Evolutionary conservation across 345 rosid species (phyloP), one percentile per base, ranked within the genome.

Genomic region (Rhizophora apiculata): DNA sequence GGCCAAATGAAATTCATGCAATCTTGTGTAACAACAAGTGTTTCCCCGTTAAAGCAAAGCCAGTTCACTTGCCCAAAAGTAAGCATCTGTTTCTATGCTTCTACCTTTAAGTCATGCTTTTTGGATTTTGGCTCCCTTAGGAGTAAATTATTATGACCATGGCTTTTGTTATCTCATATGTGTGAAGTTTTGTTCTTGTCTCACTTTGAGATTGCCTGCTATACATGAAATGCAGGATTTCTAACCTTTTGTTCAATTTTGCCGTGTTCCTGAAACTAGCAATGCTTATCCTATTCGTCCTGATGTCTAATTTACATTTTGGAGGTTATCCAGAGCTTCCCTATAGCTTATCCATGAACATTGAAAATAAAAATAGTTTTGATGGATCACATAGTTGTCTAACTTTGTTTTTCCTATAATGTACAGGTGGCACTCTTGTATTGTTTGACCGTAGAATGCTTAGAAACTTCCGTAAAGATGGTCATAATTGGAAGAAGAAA

Each of bases 401-500:
- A 2, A 57, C 51, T 13, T 54, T 67, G 27, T 61, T 69, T 72
- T 58, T 67, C 67, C 29, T 67, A 48, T 68, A 27, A 69, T 76
- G 68, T 74, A 67, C 83, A 95, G 99, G 97, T 82, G 99, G 99
- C 43, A 82, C 75, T 16, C 78, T 90, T 63, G 77, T 85, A 60
- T 83, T 95, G 66, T 92, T 90, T 71, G 98, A 95, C 57, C 94
- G 99, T 54, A 95, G 90, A 88, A 90, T 85, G 96, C 88, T 95
- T 67, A 89, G 99, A 82, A 92, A 95, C 84, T 95, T 95, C 79
- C 83, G 99, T 66, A 92, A 86, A 73, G 99, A 95, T 83, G 98
- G 99, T 72, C 97, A 92, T 81, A 95, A 84, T 76, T 95, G 99
- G 99, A 95, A 92, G 85, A 95, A 92, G 96, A 95, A 95, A 78